Percentiles rank a stretch among this genome's conserved stretches.
Conservation (phyloP, 2,329 filamentous ascomycete species). For the Aspergillus flavus region DNA sequence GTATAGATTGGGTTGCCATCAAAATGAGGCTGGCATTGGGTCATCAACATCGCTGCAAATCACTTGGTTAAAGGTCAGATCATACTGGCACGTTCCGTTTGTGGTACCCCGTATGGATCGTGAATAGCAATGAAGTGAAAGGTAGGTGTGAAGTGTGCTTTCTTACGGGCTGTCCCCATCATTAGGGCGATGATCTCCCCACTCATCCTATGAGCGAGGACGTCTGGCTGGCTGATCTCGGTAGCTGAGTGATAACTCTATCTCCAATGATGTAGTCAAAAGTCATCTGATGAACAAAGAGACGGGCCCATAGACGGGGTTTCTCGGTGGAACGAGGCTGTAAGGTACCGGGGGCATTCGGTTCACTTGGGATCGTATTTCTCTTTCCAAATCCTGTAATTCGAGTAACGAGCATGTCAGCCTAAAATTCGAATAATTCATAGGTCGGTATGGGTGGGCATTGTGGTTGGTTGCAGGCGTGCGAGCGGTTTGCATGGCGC, state of each 20-base stretch:
- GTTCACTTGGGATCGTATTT: conserved; percentile 70
- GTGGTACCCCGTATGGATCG: not conserved
- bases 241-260: not conserved
- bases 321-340: not conserved
- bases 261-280: not conserved
- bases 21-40: conserved; percentile 3
- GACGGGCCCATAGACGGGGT: not conserved
- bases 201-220: not conserved
- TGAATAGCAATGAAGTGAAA: not conserved
- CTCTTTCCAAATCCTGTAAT: conserved; percentile 90
- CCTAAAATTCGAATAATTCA: conserved; percentile 13
- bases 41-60: not conserved
- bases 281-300: not conserved
- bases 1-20: not conserved
- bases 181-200: not conserved
- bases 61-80: not conserved
- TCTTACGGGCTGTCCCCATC: not conserved
- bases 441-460: conserved; percentile 8
- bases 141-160: not conserved
- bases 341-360: not conserved
- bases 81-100: not conserved
- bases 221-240: not conserved
- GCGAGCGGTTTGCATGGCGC: conserved; percentile 19
- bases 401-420: conserved; percentile 21
- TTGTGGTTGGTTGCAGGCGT: conserved; percentile 23